phyloP scores from a whole-genome alignment of 2,329 filamentous ascomycete genomes.

The Scedosporium dehoogii region DNA sequence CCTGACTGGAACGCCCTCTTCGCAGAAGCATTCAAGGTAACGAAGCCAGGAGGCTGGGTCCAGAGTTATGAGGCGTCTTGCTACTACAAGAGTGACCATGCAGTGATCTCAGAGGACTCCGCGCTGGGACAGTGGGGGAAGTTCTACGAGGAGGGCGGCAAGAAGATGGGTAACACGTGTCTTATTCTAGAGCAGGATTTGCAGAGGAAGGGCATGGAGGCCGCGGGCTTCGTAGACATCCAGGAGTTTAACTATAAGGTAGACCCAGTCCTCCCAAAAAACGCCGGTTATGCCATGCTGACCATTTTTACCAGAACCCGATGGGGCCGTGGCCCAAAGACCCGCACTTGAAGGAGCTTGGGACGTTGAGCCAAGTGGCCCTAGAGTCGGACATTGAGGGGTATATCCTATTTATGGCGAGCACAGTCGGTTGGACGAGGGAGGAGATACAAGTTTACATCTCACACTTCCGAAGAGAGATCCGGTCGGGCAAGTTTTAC shows the following conservation, averaged over 20 bases:
- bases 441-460: constrained; percentile 13
- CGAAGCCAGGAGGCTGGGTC: constrained; percentile 3
- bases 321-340: constrained; percentile 31
- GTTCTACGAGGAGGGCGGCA: constrained; percentile 8
- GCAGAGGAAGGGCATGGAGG: constrained; percentile 10
- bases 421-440: constrained; percentile 12
- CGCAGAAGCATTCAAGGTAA: constrained; percentile 33
- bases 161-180: constrained; percentile 2
- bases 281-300: background rate
- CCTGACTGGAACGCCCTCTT: constrained; percentile 46
- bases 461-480: constrained; percentile 12
- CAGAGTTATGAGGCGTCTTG: constrained; percentile 12
- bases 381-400: constrained; percentile 15
- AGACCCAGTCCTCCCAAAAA: background rate
- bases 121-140: constrained; percentile 8
- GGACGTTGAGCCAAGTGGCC: constrained; percentile 13
- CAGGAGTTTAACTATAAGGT: constrained; percentile 7
- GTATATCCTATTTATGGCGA: constrained; percentile 14
- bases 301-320: background rate
- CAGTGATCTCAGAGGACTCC: constrained; percentile 7
- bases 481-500: constrained; percentile 9
- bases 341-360: constrained; percentile 29
- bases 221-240: constrained; percentile 9
- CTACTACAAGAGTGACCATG: constrained; percentile 16
- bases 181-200: constrained; percentile 3